phyloP scores from a whole-genome alignment of 2,329 filamentous ascomycete species.

The Apiospora marii region DNA sequence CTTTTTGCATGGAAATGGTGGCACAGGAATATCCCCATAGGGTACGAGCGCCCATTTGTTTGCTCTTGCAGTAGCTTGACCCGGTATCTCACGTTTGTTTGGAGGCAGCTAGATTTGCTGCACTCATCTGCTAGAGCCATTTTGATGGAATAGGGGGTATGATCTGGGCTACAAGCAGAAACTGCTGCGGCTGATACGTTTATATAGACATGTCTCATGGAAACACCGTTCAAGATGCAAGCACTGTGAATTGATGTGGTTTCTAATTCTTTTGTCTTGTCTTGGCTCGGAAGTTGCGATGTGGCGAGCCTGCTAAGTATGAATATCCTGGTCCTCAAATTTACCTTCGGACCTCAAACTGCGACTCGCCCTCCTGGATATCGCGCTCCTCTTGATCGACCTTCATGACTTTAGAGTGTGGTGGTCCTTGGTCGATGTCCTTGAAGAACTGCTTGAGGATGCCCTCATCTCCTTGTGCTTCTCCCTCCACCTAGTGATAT shows the following conservation, averaged over 20 bases:
- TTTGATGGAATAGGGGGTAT: background rate
- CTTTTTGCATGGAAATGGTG: slow-evolving; percentile 7
- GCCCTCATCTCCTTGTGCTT: slow-evolving; percentile 79
- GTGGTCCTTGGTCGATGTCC: slow-evolving; percentile 78
- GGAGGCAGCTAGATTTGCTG: background rate
- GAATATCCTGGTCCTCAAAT: background rate
- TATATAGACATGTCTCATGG: slow-evolving; percentile 14
- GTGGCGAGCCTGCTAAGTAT: background rate
- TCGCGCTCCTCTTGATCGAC: slow-evolving; percentile 75
- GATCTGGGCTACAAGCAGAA: slow-evolving; percentile 1
- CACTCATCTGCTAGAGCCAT: slow-evolving; percentile 11
- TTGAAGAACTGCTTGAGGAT: slow-evolving; percentile 74
- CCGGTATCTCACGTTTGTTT: background rate
- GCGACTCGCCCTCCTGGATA: slow-evolving; percentile 70
- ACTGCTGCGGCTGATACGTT: background rate
- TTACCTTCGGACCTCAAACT: slow-evolving; percentile 64
- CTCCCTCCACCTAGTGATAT: slow-evolving; percentile 77
- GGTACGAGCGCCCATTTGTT: slow-evolving; percentile 9
- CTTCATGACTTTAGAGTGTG: slow-evolving; percentile 74
- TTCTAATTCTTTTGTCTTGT: background rate
- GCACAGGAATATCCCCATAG: background rate
- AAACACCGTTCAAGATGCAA: background rate
- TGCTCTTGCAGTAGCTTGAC: background rate
- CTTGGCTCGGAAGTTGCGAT: background rate
- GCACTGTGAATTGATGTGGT: background rate